Conservation (phyloP, 768 basidiomycete species). For the Podaxis sp. region DNA sequence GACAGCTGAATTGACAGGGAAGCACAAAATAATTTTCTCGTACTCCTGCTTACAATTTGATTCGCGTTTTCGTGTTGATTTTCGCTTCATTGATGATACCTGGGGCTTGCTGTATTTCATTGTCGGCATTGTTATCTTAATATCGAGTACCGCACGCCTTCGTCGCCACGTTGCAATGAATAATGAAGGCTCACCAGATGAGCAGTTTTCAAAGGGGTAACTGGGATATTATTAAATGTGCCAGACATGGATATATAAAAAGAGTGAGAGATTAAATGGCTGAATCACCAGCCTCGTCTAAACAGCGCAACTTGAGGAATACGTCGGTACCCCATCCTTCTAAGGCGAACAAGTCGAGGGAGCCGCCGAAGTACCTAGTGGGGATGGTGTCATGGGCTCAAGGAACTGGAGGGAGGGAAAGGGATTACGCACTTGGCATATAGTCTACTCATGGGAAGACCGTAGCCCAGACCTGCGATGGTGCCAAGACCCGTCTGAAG, state of each 20-base stretch:
- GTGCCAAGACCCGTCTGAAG: constrained; percentile 83
- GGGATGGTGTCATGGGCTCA: not conserved
- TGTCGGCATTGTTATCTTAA: constrained; percentile 17
- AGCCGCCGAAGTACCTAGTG: constrained; percentile 77
- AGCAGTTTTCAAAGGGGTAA: not conserved
- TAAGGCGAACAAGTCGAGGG: constrained; percentile 74
- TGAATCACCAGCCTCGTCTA: constrained; percentile 48
- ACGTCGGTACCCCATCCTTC: constrained; percentile 81
- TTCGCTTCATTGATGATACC: constrained; percentile 14
- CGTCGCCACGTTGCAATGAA: constrained; percentile 32
- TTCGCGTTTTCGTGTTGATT: constrained; percentile 10
- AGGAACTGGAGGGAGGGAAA: not conserved
- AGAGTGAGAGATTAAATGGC: constrained; percentile 27
- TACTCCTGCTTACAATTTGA: constrained; percentile 15
- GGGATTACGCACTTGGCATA: constrained; percentile 53
- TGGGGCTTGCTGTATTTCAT: constrained; percentile 31
- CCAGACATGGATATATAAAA: not conserved
- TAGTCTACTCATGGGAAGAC: constrained; percentile 75
- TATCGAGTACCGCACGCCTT: constrained; percentile 32
- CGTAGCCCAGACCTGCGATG: constrained; percentile 87
- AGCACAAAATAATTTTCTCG: constrained; percentile 36
- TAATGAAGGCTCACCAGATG: constrained; percentile 14
- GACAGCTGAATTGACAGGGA: constrained; percentile 27
- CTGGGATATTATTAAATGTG: not conserved
- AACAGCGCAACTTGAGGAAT: constrained; percentile 46